These are phyloP conservation scores for Balamuthia mandrillaris DNA, from an alignment of 208 protist species.

Conservation along the genomic window DNA sequence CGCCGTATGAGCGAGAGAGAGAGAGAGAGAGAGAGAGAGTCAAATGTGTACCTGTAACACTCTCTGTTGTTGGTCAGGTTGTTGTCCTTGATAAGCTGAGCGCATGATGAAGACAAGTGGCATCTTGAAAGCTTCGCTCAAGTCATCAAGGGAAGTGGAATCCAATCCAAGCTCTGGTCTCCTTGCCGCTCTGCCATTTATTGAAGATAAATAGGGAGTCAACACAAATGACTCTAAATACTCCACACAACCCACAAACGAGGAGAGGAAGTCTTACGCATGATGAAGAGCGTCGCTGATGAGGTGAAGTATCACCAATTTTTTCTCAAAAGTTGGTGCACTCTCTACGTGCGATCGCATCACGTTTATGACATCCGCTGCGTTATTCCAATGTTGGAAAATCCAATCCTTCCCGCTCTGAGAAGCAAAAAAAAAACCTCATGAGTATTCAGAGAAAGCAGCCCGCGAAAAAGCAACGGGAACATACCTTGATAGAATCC, in stretches of 20 bases:
- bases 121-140: conserved; percentile 39
- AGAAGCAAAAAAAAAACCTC: not conserved
- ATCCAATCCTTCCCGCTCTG: conserved; percentile 40
- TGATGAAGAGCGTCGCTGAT: conserved; percentile 36
- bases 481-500: conserved; percentile 27
- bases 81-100: conserved; percentile 17
- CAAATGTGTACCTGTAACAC: not conserved
- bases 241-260: not conserved
- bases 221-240: not conserved
- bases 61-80: conserved; percentile 3
- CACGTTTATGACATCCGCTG: not conserved
- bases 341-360: not conserved
- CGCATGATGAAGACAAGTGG: conserved; percentile 36
- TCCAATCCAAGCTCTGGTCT: not conserved
- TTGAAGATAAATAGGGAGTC: not conserved
- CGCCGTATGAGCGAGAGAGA: not conserved
- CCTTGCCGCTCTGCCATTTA: not conserved
- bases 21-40: not conserved
- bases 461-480: not conserved
- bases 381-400: conserved; percentile 33
- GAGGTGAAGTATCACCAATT: not conserved
- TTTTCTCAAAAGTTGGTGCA: not conserved
- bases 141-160: not conserved
- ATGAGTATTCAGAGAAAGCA: not conserved
- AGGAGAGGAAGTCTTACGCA: not conserved